Evolutionary conservation across 345 rosid species (phyloP), one percentile per base, ranked within the genome.

Genomic region (Noccaea caerulescens): DNA sequence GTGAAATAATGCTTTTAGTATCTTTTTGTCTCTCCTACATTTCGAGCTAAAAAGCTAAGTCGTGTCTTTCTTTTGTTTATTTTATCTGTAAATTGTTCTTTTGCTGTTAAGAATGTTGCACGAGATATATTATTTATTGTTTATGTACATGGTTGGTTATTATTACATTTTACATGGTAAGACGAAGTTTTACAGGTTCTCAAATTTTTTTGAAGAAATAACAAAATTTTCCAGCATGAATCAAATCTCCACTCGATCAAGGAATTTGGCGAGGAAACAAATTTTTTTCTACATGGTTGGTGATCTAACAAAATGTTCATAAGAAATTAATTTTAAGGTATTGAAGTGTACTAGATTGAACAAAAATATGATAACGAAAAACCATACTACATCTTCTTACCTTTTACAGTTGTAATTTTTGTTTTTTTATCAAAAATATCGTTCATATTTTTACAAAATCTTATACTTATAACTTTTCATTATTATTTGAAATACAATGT

Each of bases 1-100:
- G 54, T 58, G 66, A 76, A 72, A 77, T 56, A 69, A 78, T 77
- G 64, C 57, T 74, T 80, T 75, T 66, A 41, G 64, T 55, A 63
- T 58, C 54, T 58, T 58, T 76, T 79, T 80, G 85, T 85, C 82
- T 70, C 86, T 81, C 74, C 72, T 72, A 75, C 25, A 16, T 47
- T 64, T 55, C 60, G 4, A 64, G 67, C 72, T 76, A 70, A 76
- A 67, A 66, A 71, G 71, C 80, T 76, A 75, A 79, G 42, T 75
- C 69, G 82, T 79, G 72, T 68, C 66, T 72, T 54, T 72, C 54
- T 33, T 65, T 65, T 44, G 10, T 42, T 53, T 57, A n/a, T 39
- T 27, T 61, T 41, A 69, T 18, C 5, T 62, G 13, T 39, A 27
- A 18, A 57, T 61, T 33, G 18, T 70, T 75, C 11, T 53, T 61